Evolutionary conservation across 2,329 filamentous ascomycete genomes (phyloP), one percentile per base, ranked within the genome.

Genomic region (Aspergillus amoenus): DNA sequence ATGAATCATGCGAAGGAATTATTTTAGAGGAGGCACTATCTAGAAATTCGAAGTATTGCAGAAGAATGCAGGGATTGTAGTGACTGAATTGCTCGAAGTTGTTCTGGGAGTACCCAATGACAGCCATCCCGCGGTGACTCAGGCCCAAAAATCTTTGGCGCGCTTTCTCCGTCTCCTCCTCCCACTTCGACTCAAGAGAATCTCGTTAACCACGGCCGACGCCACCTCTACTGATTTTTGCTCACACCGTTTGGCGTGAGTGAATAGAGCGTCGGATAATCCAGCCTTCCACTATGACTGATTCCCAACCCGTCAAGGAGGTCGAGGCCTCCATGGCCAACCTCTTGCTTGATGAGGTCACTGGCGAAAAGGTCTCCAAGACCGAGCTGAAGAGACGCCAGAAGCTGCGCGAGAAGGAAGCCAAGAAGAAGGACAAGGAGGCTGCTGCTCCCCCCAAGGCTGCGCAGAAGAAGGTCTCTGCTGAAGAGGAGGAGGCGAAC

Each of bases 331-430:
- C 71, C 70, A 73, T 88, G 64, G 84, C 84, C 70, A 91, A 93
- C 79, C 83, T 96, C 66, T 84, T 93, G 76, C 84, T 94, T 50
- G 94, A 99, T 76, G 91, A 95, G 71, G 91, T 93, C 63, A 97
- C 94, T 13, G 94, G 94, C 69, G 94, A 99, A 80, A 87, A 77
- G 70, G 82, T 88, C 54, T 93, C 89, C 79, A 93, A 93, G 86
- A 85, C 87, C 15, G 88, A 93, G 79, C 82, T 97, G 75, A 99
- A 99, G 91, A 93, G 91, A 81, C 88, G 93, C 70, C 86, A 93
- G 81, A 99, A 99, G 90, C 84, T 88, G 73, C 88, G 93, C 65
- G 86, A 93, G 76, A 87, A 85, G 77, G 92, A 95, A 60, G 89
- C 89, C 66, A 90, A 92, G 80, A 97, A 96, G 88, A 87, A 87